These are phyloP conservation scores for Boletus coccyginus DNA, from an alignment of 768 basidiomycete species.

Conservation along the genomic window DNA sequence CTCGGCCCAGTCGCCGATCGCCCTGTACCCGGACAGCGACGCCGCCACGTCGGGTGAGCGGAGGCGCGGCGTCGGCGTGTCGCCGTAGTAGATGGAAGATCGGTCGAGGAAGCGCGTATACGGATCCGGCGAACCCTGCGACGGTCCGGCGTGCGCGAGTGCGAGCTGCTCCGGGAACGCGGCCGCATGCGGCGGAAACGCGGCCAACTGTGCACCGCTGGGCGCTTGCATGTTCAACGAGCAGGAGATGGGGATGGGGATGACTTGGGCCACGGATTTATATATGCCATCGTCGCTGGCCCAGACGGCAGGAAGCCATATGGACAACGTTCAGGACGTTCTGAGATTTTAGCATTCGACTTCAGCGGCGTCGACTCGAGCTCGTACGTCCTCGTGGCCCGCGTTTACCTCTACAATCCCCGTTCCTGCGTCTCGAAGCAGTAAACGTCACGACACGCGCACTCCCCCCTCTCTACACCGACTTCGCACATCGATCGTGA, in stretches of 20 bases:
- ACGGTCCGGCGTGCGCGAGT: neutral
- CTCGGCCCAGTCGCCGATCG: constrained; percentile 28
- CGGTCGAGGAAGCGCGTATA: constrained; percentile 30
- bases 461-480: neutral
- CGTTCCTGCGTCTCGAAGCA: constrained; percentile 20
- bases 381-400: neutral
- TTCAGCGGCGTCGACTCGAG: constrained; percentile 16
- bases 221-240: constrained; percentile 12
- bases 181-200: constrained; percentile 14
- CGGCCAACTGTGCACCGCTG: constrained; percentile 9
- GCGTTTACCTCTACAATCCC: constrained; percentile 1
- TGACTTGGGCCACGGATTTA: no score
- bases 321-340: neutral
- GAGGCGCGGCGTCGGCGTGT: constrained; percentile 4
- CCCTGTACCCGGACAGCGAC: constrained; percentile 18
- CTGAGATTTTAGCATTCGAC: constrained; percentile 23
- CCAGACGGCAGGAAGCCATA: neutral
- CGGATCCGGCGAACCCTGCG: constrained; percentile 19
- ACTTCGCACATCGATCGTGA: constrained; percentile 23
- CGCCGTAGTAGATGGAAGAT: constrained; percentile 23
- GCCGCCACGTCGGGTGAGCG: constrained; percentile 20
- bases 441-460: constrained; percentile 14
- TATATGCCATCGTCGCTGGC: constrained; percentile 15
- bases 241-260: neutral
- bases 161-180: constrained; percentile 17